Evolutionary conservation across 1,284 basidiomycete species (phyloP).

Genomic region (Singerocomus inundabilis): DNA sequence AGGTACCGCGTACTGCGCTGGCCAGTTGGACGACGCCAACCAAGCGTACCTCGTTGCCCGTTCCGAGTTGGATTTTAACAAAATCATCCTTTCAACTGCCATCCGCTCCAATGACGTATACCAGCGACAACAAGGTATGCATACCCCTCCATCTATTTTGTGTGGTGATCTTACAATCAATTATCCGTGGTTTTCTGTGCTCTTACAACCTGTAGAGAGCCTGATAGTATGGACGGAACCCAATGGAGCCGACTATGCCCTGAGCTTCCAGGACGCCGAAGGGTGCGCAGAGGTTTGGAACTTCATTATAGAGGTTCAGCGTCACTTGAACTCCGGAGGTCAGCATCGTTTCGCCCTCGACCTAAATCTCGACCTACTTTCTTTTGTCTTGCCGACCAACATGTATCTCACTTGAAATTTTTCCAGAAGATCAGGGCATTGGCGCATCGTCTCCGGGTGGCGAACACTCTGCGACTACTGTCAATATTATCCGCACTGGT

Average conservation of each 20-base stretch:
- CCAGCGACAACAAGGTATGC: conserved; percentile 86
- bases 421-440: conserved; percentile 45
- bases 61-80: conserved; percentile 69
- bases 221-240: conserved; percentile 99
- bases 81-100: conserved; percentile 69
- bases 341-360: conserved; percentile 25
- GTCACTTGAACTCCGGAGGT: conserved; percentile 71
- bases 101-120: conserved; percentile 86
- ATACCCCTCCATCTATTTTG: conserved; percentile 3
- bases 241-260: conserved; percentile 90
- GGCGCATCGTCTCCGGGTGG: conserved; percentile 58
- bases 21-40: conserved; percentile 76
- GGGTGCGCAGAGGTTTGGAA: conserved; percentile 98
- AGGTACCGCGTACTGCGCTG: conserved; percentile 91
- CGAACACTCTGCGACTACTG: conserved; percentile 58
- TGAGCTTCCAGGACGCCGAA: conserved; percentile 96
- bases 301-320: conserved; percentile 94
- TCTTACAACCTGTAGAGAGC: conserved; percentile 63
- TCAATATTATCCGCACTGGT: conserved; percentile 65
- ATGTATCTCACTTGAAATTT: conserved; percentile 15
- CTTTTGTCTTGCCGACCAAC: conserved; percentile 12
- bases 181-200: conserved; percentile 3
- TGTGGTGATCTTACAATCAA: conserved; percentile 1
- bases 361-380: conserved; percentile 7
- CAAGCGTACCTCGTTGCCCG: conserved; percentile 85